phyloP scores from a whole-genome alignment of 2,329 filamentous ascomycete species.

The Fusarium hainanense region DNA sequence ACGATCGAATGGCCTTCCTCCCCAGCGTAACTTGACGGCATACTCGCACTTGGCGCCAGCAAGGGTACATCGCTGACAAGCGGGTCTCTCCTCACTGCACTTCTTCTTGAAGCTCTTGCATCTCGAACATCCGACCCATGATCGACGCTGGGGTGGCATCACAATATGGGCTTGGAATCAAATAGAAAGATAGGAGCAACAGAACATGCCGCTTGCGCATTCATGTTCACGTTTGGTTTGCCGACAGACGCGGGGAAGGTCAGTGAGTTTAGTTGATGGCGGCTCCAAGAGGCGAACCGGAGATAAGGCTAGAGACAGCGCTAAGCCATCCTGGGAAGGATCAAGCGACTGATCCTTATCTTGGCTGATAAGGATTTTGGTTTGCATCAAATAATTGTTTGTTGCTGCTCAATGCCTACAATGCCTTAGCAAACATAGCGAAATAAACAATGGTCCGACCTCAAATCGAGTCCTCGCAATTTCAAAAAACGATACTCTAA shows the following conservation, averaged over 20 bases:
- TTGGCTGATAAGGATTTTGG: not conserved
- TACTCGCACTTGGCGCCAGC: conserved; percentile 35
- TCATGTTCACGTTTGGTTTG: conserved; percentile 8
- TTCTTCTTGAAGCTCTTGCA: conserved; percentile 41
- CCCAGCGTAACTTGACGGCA: conserved; percentile 33
- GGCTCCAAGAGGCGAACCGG: conserved; percentile 4
- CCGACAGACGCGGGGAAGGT: conserved; percentile 14
- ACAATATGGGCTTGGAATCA: not conserved
- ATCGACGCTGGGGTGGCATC: conserved; percentile 38
- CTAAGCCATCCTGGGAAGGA: conserved; percentile 5
- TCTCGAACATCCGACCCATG: conserved; percentile 37
- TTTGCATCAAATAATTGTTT: not conserved
- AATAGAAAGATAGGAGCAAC: not conserved
- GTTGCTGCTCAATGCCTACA: not conserved
- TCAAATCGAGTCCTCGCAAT: accelerated
- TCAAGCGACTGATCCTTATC: conserved; percentile 17
- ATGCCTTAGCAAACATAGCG: not conserved
- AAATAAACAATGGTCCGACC: accelerated
- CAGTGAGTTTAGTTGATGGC: conserved; percentile 5
- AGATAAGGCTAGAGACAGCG: not conserved
- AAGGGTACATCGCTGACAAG: conserved; percentile 29
- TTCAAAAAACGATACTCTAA: accelerated
- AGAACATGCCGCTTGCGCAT: conserved; percentile 22
- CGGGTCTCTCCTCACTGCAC: conserved; percentile 32
- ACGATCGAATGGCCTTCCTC: conserved; percentile 31